Percentiles rank a stretch among this genome's conserved stretches.
Conservation (phyloP, 768 basidiomycete species). For the Porpolomopsis calyptriformis region DNA sequence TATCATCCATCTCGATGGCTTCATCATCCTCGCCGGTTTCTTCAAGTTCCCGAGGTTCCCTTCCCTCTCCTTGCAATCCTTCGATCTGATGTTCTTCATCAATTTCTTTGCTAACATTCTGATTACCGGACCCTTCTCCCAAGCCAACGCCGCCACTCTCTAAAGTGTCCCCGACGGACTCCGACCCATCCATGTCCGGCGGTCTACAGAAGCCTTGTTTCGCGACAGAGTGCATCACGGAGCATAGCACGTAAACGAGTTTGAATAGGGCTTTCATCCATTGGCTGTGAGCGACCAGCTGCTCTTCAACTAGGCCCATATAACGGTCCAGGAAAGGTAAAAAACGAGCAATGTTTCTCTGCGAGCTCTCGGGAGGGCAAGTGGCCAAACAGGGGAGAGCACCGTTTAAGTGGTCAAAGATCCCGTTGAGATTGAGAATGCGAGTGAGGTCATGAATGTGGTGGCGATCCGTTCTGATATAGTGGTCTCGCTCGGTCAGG, state of each 20-base stretch:
- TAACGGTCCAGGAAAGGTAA: conserved; percentile 71
- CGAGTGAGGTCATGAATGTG: conserved; percentile 35
- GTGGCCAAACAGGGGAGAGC: conserved; percentile 31
- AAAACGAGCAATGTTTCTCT: conserved; percentile 31
- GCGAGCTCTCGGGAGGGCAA: conserved; percentile 22
- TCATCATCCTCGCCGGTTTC: conserved; percentile 51
- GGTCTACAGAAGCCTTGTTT: conserved; percentile 92
- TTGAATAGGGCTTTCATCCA: conserved; percentile 81
- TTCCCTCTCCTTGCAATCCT: conserved; percentile 66
- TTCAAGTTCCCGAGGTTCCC: conserved; percentile 34
- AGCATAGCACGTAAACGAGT: conserved; percentile 66
- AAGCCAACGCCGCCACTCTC: conserved; percentile 74
- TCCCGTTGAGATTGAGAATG: conserved; percentile 35
- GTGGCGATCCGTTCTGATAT: conserved; percentile 38
- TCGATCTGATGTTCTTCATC: conserved; percentile 96
- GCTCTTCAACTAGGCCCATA: conserved; percentile 40
- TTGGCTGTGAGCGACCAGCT: conserved; percentile 43
- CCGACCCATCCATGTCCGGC: conserved; percentile 53
- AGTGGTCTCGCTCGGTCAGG: conserved; percentile 31
- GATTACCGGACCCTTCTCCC: conserved; percentile 74
- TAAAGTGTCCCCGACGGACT: conserved; percentile 35
- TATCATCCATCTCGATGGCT: conserved; percentile 84
- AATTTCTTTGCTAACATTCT: conserved; percentile 90
- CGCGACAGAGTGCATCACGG: conserved; percentile 61
- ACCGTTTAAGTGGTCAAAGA: conserved; percentile 31